Evolutionary conservation across 2,329 filamentous ascomycete genomes (phyloP).

Genomic region (Talaromyces amestolkiae): DNA sequence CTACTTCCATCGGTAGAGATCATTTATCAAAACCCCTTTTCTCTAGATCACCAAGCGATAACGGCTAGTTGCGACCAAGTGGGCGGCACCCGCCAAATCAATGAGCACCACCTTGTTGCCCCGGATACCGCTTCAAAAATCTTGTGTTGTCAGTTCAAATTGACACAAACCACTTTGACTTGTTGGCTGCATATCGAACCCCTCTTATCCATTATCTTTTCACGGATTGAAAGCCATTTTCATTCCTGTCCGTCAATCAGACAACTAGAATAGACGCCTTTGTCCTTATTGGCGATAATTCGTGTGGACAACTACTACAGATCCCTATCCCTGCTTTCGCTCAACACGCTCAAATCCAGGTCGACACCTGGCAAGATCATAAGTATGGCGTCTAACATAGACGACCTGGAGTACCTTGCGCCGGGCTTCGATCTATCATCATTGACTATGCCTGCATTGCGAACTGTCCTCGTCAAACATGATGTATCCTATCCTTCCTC

Average conservation of each 20-base stretch:
- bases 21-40: neutral
- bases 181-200: slow-evolving; percentile 9
- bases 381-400: slow-evolving; percentile 36
- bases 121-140: slow-evolving; percentile 16
- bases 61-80: neutral
- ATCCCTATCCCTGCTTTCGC: neutral
- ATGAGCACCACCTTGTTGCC: slow-evolving; percentile 16
- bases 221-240: neutral
- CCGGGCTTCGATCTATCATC: slow-evolving; percentile 79
- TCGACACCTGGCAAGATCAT: slow-evolving; percentile 4
- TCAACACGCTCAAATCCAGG: neutral
- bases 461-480: slow-evolving; percentile 87
- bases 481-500: slow-evolving; percentile 80
- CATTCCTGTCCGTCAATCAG: neutral
- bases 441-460: slow-evolving; percentile 82
- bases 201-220: slow-evolving; percentile 4
- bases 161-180: slow-evolving; percentile 5
- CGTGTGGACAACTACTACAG: neutral
- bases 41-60: neutral
- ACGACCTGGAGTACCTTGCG: slow-evolving; percentile 79
- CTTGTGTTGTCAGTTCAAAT: slow-evolving; percentile 2
- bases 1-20: neutral
- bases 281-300: neutral
- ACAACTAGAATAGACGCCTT: neutral
- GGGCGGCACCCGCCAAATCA: neutral